These are phyloP conservation scores for Saccharomycopsis vini DNA, from an alignment of 805 yeast species.

Conservation along the genomic window DNA sequence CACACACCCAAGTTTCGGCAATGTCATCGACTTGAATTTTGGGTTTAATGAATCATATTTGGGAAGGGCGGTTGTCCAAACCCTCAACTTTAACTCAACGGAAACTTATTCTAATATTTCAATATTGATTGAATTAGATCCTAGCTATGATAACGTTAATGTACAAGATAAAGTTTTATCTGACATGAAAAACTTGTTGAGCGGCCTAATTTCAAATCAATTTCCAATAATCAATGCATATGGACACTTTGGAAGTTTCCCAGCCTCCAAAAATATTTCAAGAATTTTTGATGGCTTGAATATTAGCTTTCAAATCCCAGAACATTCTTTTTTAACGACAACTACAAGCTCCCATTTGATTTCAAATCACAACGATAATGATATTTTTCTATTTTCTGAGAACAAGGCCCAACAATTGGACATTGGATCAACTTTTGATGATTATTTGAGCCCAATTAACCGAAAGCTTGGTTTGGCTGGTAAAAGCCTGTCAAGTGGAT, in stretches of 20 bases:
- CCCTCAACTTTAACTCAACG: conserved; percentile 10
- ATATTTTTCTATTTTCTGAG: neutral
- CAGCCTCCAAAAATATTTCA: conserved; percentile 22
- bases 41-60: conserved; percentile 8
- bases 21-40: conserved; percentile 11
- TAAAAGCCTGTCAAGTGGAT: conserved; percentile 25
- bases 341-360: neutral
- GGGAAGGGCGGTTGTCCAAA: conserved; percentile 10
- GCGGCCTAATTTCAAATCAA: conserved; percentile 33
- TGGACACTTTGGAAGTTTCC: conserved; percentile 24
- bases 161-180: conserved; percentile 24
- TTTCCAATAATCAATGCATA: conserved; percentile 25
- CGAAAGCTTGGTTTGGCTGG: neutral
- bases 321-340: conserved; percentile 16
- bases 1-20: neutral
- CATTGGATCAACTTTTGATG: neutral
- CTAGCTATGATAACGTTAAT: conserved; percentile 6
- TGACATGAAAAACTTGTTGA: conserved; percentile 23
- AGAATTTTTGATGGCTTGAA: conserved; percentile 22
- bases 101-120: conserved; percentile 9
- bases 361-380: neutral
- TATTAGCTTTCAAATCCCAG: conserved; percentile 26
- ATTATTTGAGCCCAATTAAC: too few relatives aligned
- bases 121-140: conserved; percentile 11
- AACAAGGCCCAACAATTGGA: neutral